Evolutionary conservation across 2,329 filamentous ascomycete species (phyloP).

Genomic region (Fusarium sarcochroum): DNA sequence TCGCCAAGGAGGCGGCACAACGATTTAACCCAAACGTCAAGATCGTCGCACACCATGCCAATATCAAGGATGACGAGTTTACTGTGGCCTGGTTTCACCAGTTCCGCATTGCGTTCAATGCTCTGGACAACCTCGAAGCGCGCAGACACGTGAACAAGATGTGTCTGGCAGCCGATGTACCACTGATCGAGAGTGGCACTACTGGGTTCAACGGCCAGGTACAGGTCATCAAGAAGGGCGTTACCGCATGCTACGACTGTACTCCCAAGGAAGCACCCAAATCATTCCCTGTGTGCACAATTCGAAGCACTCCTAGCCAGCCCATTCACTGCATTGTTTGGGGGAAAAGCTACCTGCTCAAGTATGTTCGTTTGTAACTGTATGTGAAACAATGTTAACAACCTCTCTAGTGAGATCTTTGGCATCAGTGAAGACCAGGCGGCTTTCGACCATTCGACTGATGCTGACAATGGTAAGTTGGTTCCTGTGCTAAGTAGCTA

Average conservation of each 20-base stretch:
- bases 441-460: conserved; percentile 82
- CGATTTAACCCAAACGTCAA: conserved; percentile 91
- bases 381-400: conserved; percentile 15
- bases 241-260: conserved; percentile 97
- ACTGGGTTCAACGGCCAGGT: conserved; percentile 98
- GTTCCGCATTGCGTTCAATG: conserved; percentile 94
- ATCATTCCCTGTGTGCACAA: conserved; percentile 95
- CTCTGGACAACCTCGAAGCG: conserved; percentile 94
- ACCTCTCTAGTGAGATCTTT: conserved; percentile 77
- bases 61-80: conserved; percentile 93
- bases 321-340: conserved; percentile 99
- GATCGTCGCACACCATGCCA: conserved; percentile 90
- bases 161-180: conserved; percentile 92
- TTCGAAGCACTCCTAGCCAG: conserved; percentile 94
- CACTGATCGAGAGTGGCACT: conserved; percentile 95
- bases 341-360: conserved; percentile 96
- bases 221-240: conserved; percentile 92
- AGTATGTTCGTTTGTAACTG: conserved; percentile 58
- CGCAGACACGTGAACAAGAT: conserved; percentile 96
- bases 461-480: conserved; percentile 80
- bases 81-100: conserved; percentile 87
- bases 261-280: conserved; percentile 90
- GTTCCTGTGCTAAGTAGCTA: background rate
- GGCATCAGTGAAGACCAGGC: conserved; percentile 90
- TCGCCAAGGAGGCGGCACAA: conserved; percentile 91